These are phyloP conservation scores for Irpex lacteus DNA, from an alignment of 1,284 basidiomycete species.

Conservation along the genomic window DNA sequence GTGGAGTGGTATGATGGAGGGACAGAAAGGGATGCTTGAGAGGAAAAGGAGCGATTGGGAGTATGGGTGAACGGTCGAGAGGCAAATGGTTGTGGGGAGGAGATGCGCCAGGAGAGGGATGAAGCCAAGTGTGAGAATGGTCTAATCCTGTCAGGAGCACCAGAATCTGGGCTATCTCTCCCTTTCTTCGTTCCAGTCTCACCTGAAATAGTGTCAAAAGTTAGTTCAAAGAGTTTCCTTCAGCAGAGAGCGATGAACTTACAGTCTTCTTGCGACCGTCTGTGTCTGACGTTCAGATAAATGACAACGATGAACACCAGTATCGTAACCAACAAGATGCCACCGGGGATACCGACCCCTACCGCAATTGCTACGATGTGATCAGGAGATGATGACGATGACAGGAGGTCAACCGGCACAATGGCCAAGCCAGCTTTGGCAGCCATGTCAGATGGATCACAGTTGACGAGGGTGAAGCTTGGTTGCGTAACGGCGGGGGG, in stretches of 20 bases:
- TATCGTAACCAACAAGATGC: background rate
- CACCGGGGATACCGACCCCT: background rate
- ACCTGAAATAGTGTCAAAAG: background rate
- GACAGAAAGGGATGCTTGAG: background rate
- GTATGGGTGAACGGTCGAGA: background rate
- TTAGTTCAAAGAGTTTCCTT: background rate
- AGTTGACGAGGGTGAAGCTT: background rate
- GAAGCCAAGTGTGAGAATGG: background rate
- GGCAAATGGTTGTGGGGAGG: background rate
- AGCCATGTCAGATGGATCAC: background rate
- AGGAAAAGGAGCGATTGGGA: background rate
- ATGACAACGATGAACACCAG: conserved; percentile 1
- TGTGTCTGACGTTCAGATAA: background rate
- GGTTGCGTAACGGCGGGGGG: background rate
- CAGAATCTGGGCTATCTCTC: background rate
- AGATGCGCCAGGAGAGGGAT: background rate
- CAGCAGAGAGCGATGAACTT: background rate
- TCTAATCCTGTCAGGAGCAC: background rate
- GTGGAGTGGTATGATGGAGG: background rate
- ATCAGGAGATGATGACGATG: background rate
- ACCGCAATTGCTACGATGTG: conserved; percentile 1
- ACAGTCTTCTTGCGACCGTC: background rate
- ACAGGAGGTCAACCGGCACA: background rate
- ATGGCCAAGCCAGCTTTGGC: background rate
- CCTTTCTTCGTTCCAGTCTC: background rate